Base-by-base conservation (phyloP, 768 basidiomycete species). In the Hericium coralloides region DNA sequence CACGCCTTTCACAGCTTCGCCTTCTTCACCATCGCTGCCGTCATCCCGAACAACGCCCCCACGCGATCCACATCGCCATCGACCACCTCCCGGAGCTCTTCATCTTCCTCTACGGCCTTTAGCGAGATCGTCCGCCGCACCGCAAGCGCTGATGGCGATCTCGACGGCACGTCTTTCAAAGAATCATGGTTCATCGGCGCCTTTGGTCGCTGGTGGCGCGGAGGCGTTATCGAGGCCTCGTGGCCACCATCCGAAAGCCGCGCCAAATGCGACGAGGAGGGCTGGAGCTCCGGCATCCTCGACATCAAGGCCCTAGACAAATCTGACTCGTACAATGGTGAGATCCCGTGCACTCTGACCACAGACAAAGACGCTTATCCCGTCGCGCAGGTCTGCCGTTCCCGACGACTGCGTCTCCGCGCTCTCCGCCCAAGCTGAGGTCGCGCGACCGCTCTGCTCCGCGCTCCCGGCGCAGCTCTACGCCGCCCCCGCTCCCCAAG, bases 161-260 rank as follows among this genome's bases (percentile, higher is more conserved):
- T 72, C 31, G 78, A 82, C 63, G 71, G 68, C 56, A 74, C 78
- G 61, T 76, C 82, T 61, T 73, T 85, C 57, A 79, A 83, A 26
- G 88, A 94, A 70, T 83, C 87, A 38, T 92, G 92, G 88, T 95
- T 90, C 70, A 76, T 95, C 59, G 93, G 93, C 31, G 86, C 86
- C 12, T 95, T 95, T 70, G 93, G 93, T 1, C 83, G 79, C 60
- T 95, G 93, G 93, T 95, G 89, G 87, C 76, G 86, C 49, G 91
- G 87, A 48, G 90, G 89, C 41, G 72, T 81, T n/a, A 75, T 92
- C 56, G 85, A 90, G 60, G 77, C 83, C n/a, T 88, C 87, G 84
- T 89, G 83, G 73, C 81, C 82, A 61, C 82, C 87, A 22, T 70
- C 78, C 81, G 56, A 75, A 86, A 61, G 73, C 80, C 37, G 74